phyloP scores from a whole-genome alignment of 1,139 yeast species.

The Saccharomycopsis phalli region DNA sequence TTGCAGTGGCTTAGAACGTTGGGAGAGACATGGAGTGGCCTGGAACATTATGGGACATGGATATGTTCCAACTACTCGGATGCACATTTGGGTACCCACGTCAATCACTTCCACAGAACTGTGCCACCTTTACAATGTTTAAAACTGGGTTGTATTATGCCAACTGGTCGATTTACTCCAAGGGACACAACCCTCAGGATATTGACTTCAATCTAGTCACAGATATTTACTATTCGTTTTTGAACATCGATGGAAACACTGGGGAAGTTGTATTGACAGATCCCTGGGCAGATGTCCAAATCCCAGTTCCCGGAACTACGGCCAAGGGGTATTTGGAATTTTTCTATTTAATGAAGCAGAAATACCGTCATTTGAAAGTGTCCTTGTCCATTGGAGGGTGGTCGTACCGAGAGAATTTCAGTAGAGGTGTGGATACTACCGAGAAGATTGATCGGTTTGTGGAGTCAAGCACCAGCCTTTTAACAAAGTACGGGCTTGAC shows the following conservation, averaged over 20 bases:
- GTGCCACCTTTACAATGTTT: too few relatives aligned
- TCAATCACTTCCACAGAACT: too few relatives aligned
- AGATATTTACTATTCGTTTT: slow-evolving; percentile 72
- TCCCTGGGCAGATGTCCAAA: slow-evolving; percentile 57
- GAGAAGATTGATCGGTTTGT: slow-evolving; percentile 41
- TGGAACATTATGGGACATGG: too few relatives aligned
- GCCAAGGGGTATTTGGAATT: slow-evolving; percentile 21
- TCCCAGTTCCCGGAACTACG: slow-evolving; percentile 26
- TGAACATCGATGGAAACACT: slow-evolving; percentile 43
- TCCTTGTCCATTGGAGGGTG: slow-evolving; percentile 86
- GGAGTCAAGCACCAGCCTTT: slow-evolving; percentile 36
- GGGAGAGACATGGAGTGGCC: too few relatives aligned
- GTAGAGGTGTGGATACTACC: slow-evolving; percentile 34
- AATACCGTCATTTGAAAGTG: slow-evolving; percentile 44
- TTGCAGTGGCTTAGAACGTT: too few relatives aligned
- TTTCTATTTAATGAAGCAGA: slow-evolving; percentile 23
- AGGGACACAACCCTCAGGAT: slow-evolving; percentile 54
- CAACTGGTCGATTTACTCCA: slow-evolving; percentile 68
- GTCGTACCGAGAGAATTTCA: slow-evolving; percentile 53
- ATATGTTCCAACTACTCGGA: too few relatives aligned
- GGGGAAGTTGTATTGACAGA: slow-evolving; percentile 54
- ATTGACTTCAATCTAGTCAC: slow-evolving; percentile 51
- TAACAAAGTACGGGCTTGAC: slow-evolving; percentile 60
- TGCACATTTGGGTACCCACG: too few relatives aligned
- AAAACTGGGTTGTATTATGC: slow-evolving; percentile 40